A percentile compares a stretch with the other conserved stretches of the same genome.
Evolutionary conservation across 2,329 filamentous ascomycete species (phyloP).

Genomic region (Fusarium sp.): DNA sequence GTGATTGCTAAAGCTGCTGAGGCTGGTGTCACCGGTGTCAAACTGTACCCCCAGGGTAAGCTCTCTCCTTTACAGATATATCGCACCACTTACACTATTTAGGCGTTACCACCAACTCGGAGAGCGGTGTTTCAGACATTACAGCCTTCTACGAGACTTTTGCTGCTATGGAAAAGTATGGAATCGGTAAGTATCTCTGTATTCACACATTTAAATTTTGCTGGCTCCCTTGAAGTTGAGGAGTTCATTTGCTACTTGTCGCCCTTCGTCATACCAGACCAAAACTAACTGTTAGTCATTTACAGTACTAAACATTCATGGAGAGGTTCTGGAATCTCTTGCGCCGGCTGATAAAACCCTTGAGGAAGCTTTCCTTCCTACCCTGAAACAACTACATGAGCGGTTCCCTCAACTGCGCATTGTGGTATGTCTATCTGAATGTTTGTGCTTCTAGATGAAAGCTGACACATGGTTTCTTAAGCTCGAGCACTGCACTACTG

Average conservation of each 20-base stretch:
- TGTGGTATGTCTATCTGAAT: constrained; percentile 51
- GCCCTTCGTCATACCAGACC: no score
- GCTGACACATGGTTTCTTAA: constrained; percentile 15
- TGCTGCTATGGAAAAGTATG: constrained; percentile 85
- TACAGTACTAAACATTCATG: constrained; percentile 87
- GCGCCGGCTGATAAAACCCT: constrained; percentile 60
- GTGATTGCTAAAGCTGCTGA: constrained; percentile 78
- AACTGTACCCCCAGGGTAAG: constrained; percentile 70
- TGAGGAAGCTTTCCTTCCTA: constrained; percentile 78
- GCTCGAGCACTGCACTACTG: constrained; percentile 89
- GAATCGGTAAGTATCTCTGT: constrained; percentile 57
- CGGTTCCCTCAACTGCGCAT: constrained; percentile 78
- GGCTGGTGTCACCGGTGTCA: constrained; percentile 77
- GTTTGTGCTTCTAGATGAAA: neutral
- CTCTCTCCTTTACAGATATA: neutral
- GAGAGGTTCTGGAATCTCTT: constrained; percentile 72
- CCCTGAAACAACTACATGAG: constrained; percentile 76
- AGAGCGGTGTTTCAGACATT: constrained; percentile 75
- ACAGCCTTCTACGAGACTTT: constrained; percentile 82
- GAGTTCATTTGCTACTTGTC: no score
- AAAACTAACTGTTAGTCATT: constrained; percentile 7
- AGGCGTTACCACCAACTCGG: constrained; percentile 74
- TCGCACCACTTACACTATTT: constrained; percentile 22
- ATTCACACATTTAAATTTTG: no score
- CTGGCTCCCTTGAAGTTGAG: no score